Evolutionary conservation across 2,329 filamentous ascomycete genomes (phyloP), one percentile per base, ranked within the genome.

Genomic region (Fusarium xylarioides): DNA sequence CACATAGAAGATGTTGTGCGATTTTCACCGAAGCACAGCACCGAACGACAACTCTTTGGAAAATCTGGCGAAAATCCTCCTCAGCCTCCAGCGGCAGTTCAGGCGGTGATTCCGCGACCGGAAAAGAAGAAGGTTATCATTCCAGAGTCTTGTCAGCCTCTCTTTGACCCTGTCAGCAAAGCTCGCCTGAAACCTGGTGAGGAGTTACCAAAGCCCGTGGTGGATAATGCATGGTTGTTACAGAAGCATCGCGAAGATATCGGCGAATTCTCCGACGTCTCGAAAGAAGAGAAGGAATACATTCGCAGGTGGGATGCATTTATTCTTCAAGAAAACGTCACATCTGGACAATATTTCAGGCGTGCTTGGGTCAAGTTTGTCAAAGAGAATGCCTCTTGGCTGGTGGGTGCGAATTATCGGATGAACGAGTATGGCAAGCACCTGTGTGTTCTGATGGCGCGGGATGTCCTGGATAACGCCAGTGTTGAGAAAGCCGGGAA

Each of bases 241-340:
- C 87, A 89, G 69, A 90, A 90, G 79, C 88, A 90, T 66, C 84
- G 86, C 12, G 87, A 90, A 63, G 86, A 85, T 59, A 85, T 90
- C 60, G 82, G 84, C 34, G 89, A 90, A 69, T 90, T 88, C 74
- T 86, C 85, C 14, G 88, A 90, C 71, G 84, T 90, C 32, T 85
- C 85, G 18, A 77, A 81, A 6, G 81, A 84, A 21, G 88, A 91
- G 75, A 88, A 87, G 77, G 88, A 90, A 68, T 90, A 87, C 65
- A 87, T 90, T 62, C 83, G 84, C 73, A 86, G 87, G 70, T 91
- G 88, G 88, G 88, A 90, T 67, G 82, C 84, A 2, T 89, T 87
- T 72, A 85, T 89, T 52, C 83, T 88, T 14, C 81, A 81, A 49
- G 84, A 86, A 72, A 85, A 84, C 60, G 80, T 90, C 52, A 87